Conservation (phyloP, 129 eudicot species). For the Solidago caesia region DNA sequence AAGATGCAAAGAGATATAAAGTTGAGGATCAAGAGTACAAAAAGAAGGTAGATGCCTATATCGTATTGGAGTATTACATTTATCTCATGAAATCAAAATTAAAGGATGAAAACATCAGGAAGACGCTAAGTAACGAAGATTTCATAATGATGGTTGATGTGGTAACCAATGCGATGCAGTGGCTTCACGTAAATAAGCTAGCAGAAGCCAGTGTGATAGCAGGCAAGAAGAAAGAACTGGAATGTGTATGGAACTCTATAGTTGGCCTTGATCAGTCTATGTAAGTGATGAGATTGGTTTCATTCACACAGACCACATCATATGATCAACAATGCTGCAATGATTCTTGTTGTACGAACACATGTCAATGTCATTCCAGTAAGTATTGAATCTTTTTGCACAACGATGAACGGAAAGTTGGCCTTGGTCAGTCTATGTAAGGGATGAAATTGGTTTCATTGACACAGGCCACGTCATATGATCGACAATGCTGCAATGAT, state of each 20-base stretch:
- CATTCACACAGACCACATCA: background rate
- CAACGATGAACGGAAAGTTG: too few species aligned
- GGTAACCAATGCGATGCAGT: conserved; percentile 8
- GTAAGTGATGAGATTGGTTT: background rate
- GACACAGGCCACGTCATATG: background rate
- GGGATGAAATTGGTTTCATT: background rate
- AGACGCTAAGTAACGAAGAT: background rate
- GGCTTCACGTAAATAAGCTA: conserved; percentile 12
- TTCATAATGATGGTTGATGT: conserved; percentile 9
- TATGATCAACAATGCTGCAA: background rate
- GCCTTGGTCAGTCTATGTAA: background rate
- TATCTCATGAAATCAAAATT: conserved; percentile 5
- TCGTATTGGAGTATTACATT: conserved; percentile 21
- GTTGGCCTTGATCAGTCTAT: background rate
- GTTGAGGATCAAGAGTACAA: conserved; percentile 2
- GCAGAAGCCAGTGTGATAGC: background rate
- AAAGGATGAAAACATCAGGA: background rate
- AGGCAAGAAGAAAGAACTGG: conserved; percentile 4
- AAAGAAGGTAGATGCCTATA: conserved; percentile 9
- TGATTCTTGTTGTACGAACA: background rate
- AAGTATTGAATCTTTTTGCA: too few species aligned
- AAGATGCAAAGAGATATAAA: conserved; percentile 7
- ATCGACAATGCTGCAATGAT: background rate
- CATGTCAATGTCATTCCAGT: too few species aligned
- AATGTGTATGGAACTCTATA: background rate